Conservation (phyloP, 805 yeast genomes). For the Hanseniaspora meyeri region DNA sequence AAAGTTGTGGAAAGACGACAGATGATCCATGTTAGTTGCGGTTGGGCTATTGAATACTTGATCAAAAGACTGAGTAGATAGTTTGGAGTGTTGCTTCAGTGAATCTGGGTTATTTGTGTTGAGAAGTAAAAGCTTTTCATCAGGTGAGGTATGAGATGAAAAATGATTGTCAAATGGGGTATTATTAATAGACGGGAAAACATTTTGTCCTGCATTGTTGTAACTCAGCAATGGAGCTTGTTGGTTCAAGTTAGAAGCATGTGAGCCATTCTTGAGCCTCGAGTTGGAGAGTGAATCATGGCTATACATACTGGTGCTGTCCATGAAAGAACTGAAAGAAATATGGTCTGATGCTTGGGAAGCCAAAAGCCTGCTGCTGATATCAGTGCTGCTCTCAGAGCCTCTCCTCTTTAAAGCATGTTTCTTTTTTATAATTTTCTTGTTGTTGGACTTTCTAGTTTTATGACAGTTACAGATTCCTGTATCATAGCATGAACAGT, state of each 20-base stretch:
- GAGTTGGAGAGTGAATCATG: constrained; percentile 12
- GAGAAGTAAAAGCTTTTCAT: not conserved
- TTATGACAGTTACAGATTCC: constrained; percentile 23
- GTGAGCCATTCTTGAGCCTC: not conserved
- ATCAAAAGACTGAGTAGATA: not conserved
- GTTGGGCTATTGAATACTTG: not conserved
- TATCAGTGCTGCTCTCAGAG: not conserved
- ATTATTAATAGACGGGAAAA: not conserved
- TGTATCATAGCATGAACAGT: constrained; percentile 23
- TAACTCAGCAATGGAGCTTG: not conserved
- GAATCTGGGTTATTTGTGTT: not conserved
- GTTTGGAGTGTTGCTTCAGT: not conserved
- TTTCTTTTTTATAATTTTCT: not conserved
- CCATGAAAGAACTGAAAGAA: constrained; percentile 1
- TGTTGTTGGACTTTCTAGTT: not conserved
- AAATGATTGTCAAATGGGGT: not conserved
- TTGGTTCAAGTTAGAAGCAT: not conserved
- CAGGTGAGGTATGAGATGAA: not conserved
- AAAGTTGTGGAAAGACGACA: not conserved
- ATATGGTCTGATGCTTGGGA: constrained; percentile 6
- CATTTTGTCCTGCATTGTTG: not conserved
- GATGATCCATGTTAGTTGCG: not conserved
- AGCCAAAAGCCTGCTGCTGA: not conserved
- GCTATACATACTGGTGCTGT: constrained; percentile 7
- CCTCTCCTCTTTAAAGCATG: constrained; percentile 5